Evolutionary conservation across 306 rosid genomes (phyloP).

Genomic region (Oxytropis ochrocephala): DNA sequence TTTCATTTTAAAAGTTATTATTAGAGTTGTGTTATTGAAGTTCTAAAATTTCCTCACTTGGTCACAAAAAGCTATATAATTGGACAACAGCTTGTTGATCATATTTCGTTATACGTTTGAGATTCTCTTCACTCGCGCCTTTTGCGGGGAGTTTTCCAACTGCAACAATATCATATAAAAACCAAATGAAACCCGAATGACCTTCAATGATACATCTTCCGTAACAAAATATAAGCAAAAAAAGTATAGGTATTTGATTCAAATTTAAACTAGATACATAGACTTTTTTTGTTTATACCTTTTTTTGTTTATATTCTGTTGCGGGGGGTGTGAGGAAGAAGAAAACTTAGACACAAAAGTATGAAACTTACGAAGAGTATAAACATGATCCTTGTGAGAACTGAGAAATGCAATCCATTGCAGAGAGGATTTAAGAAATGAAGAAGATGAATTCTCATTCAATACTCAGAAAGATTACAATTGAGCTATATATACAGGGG

Average conservation of each 20-base stretch:
- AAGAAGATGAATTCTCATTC: too few species aligned
- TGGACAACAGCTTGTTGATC: conserved; percentile 38
- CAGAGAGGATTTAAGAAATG: too few species aligned
- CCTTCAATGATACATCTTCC: not conserved
- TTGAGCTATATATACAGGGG: too few species aligned
- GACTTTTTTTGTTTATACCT: too few species aligned
- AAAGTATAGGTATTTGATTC: too few species aligned
- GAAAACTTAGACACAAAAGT: not conserved
- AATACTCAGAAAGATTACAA: too few species aligned
- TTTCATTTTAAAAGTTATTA: not conserved
- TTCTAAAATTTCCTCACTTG: conserved; percentile 39
- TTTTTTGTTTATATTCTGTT: too few species aligned
- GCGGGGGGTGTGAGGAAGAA: not conserved
- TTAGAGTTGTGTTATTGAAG: not conserved
- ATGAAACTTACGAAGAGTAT: conserved; percentile 56
- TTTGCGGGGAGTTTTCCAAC: conserved; percentile 90
- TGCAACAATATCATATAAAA: conserved; percentile 25
- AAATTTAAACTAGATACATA: too few species aligned
- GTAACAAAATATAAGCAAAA: too few species aligned
- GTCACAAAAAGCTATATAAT: conserved; percentile 53
- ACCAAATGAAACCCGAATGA: conserved; percentile 1
- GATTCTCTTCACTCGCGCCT: conserved; percentile 45
- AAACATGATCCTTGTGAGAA: conserved; percentile 34
- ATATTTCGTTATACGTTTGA: conserved; percentile 41
- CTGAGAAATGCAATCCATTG: too few species aligned